These are phyloP conservation scores for Usnea hakonensis DNA, from an alignment of 495 filamentous ascomycete species.

Conservation along the genomic window DNA sequence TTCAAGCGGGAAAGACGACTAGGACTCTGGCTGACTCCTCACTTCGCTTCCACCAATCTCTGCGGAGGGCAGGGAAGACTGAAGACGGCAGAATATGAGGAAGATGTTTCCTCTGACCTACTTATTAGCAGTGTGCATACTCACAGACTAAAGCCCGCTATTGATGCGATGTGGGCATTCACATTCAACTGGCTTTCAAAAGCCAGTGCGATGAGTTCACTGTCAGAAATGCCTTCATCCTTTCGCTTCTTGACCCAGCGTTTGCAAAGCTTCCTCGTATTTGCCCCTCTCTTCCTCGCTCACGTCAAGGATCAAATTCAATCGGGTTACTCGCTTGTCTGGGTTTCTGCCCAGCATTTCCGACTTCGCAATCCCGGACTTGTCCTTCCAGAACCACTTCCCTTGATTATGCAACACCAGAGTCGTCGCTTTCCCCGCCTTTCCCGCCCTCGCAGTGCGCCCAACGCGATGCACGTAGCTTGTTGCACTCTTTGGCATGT, in stretches of 20 bases:
- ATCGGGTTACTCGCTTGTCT: neutral
- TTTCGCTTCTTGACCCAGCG: neutral
- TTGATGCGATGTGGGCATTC: too few relatives aligned
- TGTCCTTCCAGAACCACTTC: conserved; percentile 74
- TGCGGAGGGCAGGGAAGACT: too few relatives aligned
- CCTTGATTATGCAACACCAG: conserved; percentile 69
- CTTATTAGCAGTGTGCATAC: too few relatives aligned
- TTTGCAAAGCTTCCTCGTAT: neutral
- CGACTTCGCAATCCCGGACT: conserved; percentile 42
- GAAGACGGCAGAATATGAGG: too few relatives aligned
- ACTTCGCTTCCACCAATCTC: too few relatives aligned
- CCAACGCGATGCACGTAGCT: conserved; percentile 92
- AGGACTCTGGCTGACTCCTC: too few relatives aligned
- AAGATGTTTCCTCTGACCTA: too few relatives aligned
- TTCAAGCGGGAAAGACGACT: too few relatives aligned
- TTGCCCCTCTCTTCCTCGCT: neutral
- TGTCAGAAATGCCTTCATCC: neutral
- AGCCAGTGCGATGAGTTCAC: neutral
- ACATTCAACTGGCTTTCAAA: too few relatives aligned
- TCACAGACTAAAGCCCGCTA: too few relatives aligned
- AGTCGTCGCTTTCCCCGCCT: conserved; percentile 68
- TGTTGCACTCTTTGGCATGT: conserved; percentile 69
- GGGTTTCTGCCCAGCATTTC: conserved; percentile 37
- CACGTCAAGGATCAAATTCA: neutral
- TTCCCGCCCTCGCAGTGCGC: conserved; percentile 45